Base-by-base conservation (phyloP, 805 yeast genomes). In the Wickerhamomyces mucosus region DNA sequence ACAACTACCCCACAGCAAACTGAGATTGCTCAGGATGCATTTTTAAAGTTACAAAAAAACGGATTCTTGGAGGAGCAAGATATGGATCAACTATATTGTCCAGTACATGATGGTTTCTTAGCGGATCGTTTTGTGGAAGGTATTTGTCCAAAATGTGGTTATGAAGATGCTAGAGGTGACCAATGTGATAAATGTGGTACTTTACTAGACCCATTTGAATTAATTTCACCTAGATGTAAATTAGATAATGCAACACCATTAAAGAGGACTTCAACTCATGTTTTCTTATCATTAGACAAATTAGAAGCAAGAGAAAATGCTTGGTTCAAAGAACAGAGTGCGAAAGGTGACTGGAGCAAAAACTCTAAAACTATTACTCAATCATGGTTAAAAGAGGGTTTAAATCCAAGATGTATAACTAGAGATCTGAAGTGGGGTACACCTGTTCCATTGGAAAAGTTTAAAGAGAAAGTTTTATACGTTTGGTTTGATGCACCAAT, bases 401-500 rank as follows among this genome's bases (percentile, higher is more conserved):
- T 92, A 36, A 75, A 73, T 41, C 92, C 97, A 40, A 78, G 97
- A 58, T 84, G 96, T 63, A 92, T 92, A 56, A 92, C 98, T 13
- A 78, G 99, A 65, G 99, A 92, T 56, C 71, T 92, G 53, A 76
- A 76, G 29, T 92, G 99, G 99, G 99, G 99, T 57, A 86, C 95
- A 7, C 96, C 97, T 7, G 97, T 92, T 18, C 99, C 99, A 30
- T 63, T 84, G 43, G 79, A 82, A 46, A 83, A 76, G 31, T 92
- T 69, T 63, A 75, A 79, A 45, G 78, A 85, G 34, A 92, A 92
- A 61, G 98, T 92, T 10, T 65, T 92, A 48, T 92, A 92, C 53
- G 99, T 92, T 37, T 92, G 99, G 99, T 92, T 92, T 47, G 99
- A 92, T 62, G 99, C 99, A 23, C 74, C 95, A 30, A 92, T 92